Percentiles rank a stretch among this genome's conserved stretches.
Conservation (phyloP, 73 alveolate genomes). For the Durusdinium trenchii region DNA sequence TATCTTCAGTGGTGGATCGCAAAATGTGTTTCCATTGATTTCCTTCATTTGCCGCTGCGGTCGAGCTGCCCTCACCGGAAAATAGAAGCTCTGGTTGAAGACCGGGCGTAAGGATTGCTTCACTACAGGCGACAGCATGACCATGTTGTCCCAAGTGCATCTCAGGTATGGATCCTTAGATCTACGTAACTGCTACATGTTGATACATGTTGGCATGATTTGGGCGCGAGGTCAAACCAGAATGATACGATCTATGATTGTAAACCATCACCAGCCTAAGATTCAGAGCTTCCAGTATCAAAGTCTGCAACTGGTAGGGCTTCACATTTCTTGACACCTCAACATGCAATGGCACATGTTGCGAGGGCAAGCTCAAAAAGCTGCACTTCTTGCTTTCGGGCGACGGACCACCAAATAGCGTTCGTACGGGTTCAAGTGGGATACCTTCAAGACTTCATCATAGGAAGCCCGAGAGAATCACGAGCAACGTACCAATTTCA, state of each 20-base stretch:
- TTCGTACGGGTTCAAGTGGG: slow-evolving; percentile 66
- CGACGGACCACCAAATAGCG: slow-evolving; percentile 74
- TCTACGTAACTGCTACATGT: neutral
- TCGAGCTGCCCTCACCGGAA: slow-evolving; percentile 57
- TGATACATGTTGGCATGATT: neutral
- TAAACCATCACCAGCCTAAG: too few species aligned
- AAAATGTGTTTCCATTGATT: too few species aligned
- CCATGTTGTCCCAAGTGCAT: slow-evolving; percentile 83
- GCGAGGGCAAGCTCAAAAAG: neutral
- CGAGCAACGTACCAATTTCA: too few species aligned
- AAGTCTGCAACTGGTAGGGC: slow-evolving; percentile 90
- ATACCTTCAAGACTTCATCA: slow-evolving; percentile 5
- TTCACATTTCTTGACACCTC: slow-evolving; percentile 75
- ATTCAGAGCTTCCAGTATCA: slow-evolving; percentile 73
- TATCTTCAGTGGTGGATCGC: too few species aligned
- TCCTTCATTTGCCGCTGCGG: too few species aligned
- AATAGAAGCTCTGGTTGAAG: slow-evolving; percentile 88
- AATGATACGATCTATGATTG: too few species aligned
- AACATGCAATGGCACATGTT: neutral
- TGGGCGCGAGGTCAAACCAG: neutral
- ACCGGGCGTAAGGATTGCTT: slow-evolving; percentile 68
- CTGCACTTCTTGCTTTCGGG: slow-evolving; percentile 19
- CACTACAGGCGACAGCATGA: slow-evolving; percentile 28
- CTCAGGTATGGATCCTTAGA: slow-evolving; percentile 75
- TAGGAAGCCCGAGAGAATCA: neutral